phyloP scores from a whole-genome alignment of 1,284 basidiomycete species.

The Gastroboletus turbinatus region DNA sequence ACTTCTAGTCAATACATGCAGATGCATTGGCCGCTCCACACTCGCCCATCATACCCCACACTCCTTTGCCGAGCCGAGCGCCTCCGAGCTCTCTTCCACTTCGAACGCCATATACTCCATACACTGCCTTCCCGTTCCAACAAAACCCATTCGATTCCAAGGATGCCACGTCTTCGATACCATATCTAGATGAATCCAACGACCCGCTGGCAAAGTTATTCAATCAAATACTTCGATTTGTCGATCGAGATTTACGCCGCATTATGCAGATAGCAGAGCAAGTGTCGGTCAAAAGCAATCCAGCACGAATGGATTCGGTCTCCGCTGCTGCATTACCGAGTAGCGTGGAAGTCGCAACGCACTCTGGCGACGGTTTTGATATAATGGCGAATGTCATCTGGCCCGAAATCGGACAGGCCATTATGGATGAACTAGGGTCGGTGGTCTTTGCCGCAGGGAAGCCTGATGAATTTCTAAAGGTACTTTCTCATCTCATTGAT shows the following conservation, averaged over 20 bases:
- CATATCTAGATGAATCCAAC: constrained; percentile 61
- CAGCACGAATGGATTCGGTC: constrained; percentile 24
- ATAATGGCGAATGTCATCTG: constrained; percentile 87
- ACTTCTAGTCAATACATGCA: constrained; percentile 64
- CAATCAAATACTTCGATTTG: constrained; percentile 80
- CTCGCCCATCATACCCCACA: constrained; percentile 74
- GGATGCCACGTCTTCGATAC: constrained; percentile 35
- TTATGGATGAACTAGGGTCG: constrained; percentile 82
- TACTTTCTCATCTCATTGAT: constrained; percentile 30
- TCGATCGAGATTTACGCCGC: constrained; percentile 66
- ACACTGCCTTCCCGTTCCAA: constrained; percentile 60
- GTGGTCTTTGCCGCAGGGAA: constrained; percentile 89
- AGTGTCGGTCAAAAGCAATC: constrained; percentile 49
- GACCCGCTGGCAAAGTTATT: constrained; percentile 73
- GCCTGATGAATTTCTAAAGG: constrained; percentile 87
- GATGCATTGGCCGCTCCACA: constrained; percentile 66
- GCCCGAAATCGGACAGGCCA: constrained; percentile 76
- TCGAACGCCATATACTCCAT: constrained; percentile 66
- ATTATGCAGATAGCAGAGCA: constrained; percentile 79
- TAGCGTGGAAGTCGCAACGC: constrained; percentile 1
- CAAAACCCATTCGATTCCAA: constrained; percentile 43
- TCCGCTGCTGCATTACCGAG: neutral
- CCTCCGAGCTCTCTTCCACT: constrained; percentile 50
- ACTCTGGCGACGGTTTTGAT: constrained; percentile 55
- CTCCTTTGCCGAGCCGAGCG: constrained; percentile 39